Evolutionary conservation across 371 early-diverging fungal genomes (phyloP).

Genomic region (Mycotypha africana): DNA sequence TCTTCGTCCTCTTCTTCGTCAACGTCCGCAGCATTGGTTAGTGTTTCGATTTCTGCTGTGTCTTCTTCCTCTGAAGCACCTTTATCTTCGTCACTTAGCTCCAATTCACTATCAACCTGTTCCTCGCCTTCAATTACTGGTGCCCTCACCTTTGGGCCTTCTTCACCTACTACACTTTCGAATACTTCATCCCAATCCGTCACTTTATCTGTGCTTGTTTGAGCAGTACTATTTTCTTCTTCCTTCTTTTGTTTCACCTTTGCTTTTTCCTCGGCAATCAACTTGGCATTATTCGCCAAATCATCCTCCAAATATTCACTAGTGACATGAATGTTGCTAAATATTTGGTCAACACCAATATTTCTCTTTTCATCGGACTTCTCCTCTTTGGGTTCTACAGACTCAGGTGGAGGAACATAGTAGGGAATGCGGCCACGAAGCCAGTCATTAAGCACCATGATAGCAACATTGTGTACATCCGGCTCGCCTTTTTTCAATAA

Average conservation of each 20-base stretch:
- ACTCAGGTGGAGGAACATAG: constrained; percentile 82
- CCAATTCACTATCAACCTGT: constrained; percentile 55
- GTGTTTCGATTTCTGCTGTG: no score
- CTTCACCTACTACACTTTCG: constrained; percentile 74
- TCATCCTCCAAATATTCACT: constrained; percentile 76
- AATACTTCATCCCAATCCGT: constrained; percentile 90
- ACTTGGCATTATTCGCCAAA: constrained; percentile 56
- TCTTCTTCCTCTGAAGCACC: constrained; percentile 3
- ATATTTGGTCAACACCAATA: constrained; percentile 71
- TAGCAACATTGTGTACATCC: constrained; percentile 89
- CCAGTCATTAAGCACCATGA: constrained; percentile 99
- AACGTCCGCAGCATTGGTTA: no score
- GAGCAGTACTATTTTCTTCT: constrained; percentile 8
- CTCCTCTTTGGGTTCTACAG: constrained; percentile 26
- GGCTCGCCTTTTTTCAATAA: constrained; percentile 97
- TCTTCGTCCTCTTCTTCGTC: constrained; percentile 28
- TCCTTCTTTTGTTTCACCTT: constrained; percentile 41
- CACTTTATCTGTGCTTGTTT: constrained; percentile 26
- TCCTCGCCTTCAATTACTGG: constrained; percentile 33
- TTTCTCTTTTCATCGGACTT: constrained; percentile 30
- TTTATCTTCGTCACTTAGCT: constrained; percentile 44
- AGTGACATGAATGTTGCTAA: constrained; percentile 78
- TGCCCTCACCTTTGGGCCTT: constrained; percentile 46
- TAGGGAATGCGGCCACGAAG: constrained; percentile 98
- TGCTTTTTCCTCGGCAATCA: constrained; percentile 44